phyloP scores from a whole-genome alignment of 257 asterid species.

The Solanum bulbocastanum region DNA sequence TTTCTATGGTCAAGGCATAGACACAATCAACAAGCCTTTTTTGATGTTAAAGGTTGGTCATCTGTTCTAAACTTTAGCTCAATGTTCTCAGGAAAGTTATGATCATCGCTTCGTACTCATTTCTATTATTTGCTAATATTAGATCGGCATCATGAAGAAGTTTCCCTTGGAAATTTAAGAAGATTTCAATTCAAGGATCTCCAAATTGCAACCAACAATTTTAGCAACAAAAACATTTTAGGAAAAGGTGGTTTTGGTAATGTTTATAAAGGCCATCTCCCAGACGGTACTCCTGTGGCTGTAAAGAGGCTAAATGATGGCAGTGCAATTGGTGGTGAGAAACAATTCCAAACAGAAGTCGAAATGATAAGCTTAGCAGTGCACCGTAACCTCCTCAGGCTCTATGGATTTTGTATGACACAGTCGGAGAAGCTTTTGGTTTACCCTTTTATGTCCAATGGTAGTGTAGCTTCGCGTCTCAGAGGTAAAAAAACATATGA shows the following conservation, averaged over 20 bases:
- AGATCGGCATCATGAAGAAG: constrained; percentile 67
- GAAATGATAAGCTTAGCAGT: constrained; percentile 95
- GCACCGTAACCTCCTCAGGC: constrained; percentile 83
- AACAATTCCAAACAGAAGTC: constrained; percentile 90
- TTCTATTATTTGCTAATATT: not conserved
- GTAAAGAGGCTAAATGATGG: constrained; percentile 93
- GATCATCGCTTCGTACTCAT: not conserved
- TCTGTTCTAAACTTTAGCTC: not conserved
- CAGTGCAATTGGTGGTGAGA: constrained; percentile 63
- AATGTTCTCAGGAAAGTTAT: not conserved
- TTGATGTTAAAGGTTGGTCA: constrained; percentile 51
- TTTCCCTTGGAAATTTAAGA: constrained; percentile 81
- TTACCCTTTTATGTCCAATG: constrained; percentile 92
- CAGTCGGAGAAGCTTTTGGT: constrained; percentile 74
- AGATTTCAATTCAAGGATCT: constrained; percentile 75
- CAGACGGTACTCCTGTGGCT: constrained; percentile 78
- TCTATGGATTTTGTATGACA: constrained; percentile 86
- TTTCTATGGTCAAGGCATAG: constrained; percentile 52
- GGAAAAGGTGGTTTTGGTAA: constrained; percentile 97
- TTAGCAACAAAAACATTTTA: constrained; percentile 67
- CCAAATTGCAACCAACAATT: constrained; percentile 75
- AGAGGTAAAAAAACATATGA: constrained; percentile 27
- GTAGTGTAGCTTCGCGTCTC: constrained; percentile 96
- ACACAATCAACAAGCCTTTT: constrained; percentile 30
- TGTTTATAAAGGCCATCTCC: constrained; percentile 75